Conservation (phyloP, 1,284 basidiomycete genomes). For the Malassezia japonica region DNA sequence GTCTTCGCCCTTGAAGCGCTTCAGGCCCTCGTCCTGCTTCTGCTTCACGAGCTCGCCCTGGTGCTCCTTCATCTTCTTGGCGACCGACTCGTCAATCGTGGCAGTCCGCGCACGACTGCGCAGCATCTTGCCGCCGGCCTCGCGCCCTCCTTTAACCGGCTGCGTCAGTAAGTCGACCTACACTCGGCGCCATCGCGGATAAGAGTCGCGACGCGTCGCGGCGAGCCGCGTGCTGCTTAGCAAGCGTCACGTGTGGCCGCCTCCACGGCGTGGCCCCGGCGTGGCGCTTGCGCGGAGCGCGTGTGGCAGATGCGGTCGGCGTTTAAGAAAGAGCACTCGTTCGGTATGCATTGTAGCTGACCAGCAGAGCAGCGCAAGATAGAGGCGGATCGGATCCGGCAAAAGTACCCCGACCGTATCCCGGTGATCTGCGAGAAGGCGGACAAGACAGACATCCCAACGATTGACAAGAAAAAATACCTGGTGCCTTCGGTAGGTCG, state of each 20-base stretch:
- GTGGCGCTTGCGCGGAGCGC: not conserved
- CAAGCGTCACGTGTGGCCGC: not conserved
- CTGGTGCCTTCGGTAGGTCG: slow-evolving; percentile 67
- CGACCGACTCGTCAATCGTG: slow-evolving; percentile 62
- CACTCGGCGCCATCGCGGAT: not conserved
- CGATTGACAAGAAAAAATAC: slow-evolving; percentile 99
- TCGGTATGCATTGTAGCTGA: slow-evolving; percentile 59
- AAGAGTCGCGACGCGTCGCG: not conserved
- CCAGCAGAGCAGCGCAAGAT: slow-evolving; percentile 92
- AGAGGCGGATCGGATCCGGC: slow-evolving; percentile 83
- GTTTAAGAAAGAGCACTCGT: slow-evolving; percentile 99
- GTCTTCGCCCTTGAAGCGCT: slow-evolving; percentile 59
- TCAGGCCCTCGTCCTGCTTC: slow-evolving; percentile 71
- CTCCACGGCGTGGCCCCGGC: not conserved
- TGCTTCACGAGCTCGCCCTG: slow-evolving; percentile 72
- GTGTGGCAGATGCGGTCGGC: slow-evolving; percentile 70
- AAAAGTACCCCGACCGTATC: slow-evolving; percentile 97
- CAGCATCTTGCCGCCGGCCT: slow-evolving; percentile 30
- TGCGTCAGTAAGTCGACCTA: not conserved
- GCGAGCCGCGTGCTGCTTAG: not conserved
- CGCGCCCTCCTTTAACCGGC: slow-evolving; percentile 1
- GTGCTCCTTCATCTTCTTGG: slow-evolving; percentile 74
- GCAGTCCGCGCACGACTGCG: slow-evolving; percentile 58
- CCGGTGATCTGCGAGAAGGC: slow-evolving; percentile 99
- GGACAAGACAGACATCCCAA: slow-evolving; percentile 94